Percentiles rank a stretch among this genome's conserved stretches.
phyloP scores from a whole-genome alignment of 208 protist species.

The Acanthamoeba healyi region DNA sequence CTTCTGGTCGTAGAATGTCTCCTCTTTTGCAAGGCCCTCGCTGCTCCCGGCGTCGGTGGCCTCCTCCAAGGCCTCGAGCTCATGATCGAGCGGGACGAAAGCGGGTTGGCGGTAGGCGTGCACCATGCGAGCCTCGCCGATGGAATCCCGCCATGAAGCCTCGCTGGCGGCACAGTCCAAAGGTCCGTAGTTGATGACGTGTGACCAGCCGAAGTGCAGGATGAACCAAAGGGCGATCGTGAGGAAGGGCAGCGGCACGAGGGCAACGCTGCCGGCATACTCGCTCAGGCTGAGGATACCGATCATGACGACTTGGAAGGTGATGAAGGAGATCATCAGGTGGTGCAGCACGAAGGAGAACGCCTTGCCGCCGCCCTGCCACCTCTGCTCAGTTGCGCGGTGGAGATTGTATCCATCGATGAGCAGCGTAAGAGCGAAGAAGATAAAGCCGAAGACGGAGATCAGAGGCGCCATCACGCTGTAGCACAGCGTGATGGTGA shows the following conservation, averaged over 20 bases:
- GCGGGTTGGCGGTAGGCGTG: neutral
- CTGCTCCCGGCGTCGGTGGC: neutral
- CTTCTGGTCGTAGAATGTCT: neutral
- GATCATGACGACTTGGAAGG: slow-evolving; percentile 58
- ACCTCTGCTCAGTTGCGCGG: slow-evolving; percentile 3
- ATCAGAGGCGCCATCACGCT: slow-evolving; percentile 68
- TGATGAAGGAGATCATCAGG: slow-evolving; percentile 1
- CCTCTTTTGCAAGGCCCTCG: too few species aligned
- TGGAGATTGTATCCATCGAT: slow-evolving; percentile 53
- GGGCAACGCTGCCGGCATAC: slow-evolving; percentile 20
- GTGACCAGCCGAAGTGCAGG: slow-evolving; percentile 49
- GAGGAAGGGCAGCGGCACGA: slow-evolving; percentile 51
- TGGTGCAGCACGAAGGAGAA: slow-evolving; percentile 62
- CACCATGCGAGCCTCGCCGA: neutral
- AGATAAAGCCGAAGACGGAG: slow-evolving; percentile 52
- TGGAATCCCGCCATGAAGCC: neutral
- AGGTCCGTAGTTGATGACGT: slow-evolving; percentile 34
- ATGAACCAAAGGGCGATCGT: slow-evolving; percentile 31
- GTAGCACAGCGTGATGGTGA: slow-evolving; percentile 63
- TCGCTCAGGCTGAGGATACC: slow-evolving; percentile 42
- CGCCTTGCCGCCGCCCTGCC: slow-evolving; percentile 54
- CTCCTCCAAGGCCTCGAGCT: neutral
- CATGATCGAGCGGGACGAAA: neutral
- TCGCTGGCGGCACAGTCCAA: slow-evolving; percentile 4
- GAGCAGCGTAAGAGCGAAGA: slow-evolving; percentile 14